Conservation (phyloP, 305 asterid genomes). For the Fraxinus paxiana region DNA sequence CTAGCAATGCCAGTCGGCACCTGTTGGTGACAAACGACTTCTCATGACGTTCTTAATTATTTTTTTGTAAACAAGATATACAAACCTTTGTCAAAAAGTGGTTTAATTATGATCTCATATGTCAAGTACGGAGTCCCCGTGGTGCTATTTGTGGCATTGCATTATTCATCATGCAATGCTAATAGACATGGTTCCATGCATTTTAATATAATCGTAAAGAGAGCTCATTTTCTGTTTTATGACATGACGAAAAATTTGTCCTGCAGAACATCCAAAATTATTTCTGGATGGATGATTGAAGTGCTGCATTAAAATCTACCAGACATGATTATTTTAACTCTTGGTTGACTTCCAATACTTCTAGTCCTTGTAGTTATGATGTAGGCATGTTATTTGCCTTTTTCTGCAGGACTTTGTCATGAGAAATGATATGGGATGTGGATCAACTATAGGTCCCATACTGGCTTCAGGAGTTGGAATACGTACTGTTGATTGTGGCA, state of each 20-base stretch:
- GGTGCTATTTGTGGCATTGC: not conserved
- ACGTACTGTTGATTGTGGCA: conserved; percentile 97
- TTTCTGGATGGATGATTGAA: not conserved
- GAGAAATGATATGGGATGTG: conserved; percentile 96
- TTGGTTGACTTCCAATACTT: not conserved
- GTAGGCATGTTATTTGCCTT: not conserved
- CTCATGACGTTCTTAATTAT: not conserved
- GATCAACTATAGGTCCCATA: conserved; percentile 94
- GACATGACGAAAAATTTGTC: not conserved
- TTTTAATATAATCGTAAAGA: not conserved
- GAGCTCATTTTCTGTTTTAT: not conserved
- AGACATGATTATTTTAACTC: not conserved
- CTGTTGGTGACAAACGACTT: not conserved
- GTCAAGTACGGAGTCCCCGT: not conserved
- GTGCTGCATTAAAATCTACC: not conserved
- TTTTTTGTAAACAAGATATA: not conserved
- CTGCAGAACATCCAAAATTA: not conserved
- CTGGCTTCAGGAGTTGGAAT: conserved; percentile 94
- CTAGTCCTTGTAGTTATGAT: not conserved
- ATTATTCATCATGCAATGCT: not conserved
- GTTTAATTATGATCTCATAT: not conserved
- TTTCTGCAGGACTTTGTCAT: conserved; percentile 73
- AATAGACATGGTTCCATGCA: not conserved
- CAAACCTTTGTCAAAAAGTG: not conserved
- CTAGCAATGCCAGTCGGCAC: not conserved